A percentile compares a stretch with the other conserved stretches of the same genome.
Evolutionary conservation across 2,329 filamentous ascomycete species (phyloP).

Genomic region (Aureobasidium sp.): DNA sequence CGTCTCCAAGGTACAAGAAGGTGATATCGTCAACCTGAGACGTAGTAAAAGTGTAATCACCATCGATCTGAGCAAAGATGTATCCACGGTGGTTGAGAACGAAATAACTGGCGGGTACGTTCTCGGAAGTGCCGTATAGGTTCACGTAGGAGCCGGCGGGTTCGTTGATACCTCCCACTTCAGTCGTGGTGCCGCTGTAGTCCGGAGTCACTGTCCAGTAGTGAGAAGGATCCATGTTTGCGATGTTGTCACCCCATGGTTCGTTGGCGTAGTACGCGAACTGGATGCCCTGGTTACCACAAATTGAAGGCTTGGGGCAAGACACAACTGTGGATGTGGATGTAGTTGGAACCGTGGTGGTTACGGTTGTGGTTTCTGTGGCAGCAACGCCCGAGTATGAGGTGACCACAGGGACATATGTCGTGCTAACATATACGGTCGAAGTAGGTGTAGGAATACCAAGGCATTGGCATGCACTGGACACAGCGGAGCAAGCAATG

Average conservation of each 20-base stretch:
- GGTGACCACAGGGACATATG: background rate
- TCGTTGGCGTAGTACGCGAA: slow-evolving; percentile 2
- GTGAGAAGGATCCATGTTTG: background rate
- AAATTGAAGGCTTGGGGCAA: slow-evolving; percentile 11
- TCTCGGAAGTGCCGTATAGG: background rate
- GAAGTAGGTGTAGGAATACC: background rate
- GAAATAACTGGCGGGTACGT: background rate
- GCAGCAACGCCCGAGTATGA: background rate
- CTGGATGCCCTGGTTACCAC: slow-evolving; percentile 5
- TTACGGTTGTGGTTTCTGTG: slow-evolving; percentile 11
- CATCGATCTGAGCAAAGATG: slow-evolving; percentile 10
- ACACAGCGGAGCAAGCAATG: background rate
- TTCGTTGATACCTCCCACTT: background rate
- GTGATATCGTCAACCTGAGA: slow-evolving; percentile 17
- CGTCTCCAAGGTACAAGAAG: slow-evolving; percentile 17
- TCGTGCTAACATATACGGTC: background rate
- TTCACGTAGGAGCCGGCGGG: background rate
- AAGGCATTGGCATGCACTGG: background rate
- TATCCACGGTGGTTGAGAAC: slow-evolving; percentile 19
- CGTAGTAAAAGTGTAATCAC: slow-evolving; percentile 18
- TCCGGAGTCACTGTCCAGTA: background rate
- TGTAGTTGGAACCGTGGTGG: slow-evolving; percentile 14
- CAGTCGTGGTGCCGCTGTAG: background rate
- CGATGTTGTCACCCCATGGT: background rate
- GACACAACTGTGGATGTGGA: slow-evolving; percentile 15